Conservation (phyloP, 306 rosid species). For the Casuarina glauca region DNA sequence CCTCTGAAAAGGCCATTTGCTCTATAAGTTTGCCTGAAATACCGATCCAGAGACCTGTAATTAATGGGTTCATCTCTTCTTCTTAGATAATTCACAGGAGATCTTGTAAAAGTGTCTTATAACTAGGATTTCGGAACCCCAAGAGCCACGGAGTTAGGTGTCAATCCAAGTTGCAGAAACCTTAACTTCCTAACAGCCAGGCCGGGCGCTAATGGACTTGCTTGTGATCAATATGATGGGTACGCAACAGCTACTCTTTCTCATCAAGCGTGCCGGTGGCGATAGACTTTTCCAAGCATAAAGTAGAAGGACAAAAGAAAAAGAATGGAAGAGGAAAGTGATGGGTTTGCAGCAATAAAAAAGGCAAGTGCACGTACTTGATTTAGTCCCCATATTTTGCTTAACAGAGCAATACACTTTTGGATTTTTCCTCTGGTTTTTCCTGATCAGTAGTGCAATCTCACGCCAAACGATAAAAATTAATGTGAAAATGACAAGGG, state of each 20-base stretch:
- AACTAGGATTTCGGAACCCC: too few species aligned
- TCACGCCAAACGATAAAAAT: neutral
- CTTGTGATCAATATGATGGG: neutral
- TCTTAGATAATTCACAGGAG: too few species aligned
- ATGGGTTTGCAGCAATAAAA: neutral
- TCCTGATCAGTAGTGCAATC: neutral
- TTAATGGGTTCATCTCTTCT: too few species aligned
- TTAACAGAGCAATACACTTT: neutral
- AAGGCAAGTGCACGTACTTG: neutral
- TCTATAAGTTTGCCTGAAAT: neutral
- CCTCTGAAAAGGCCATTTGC: neutral
- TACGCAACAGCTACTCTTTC: neutral
- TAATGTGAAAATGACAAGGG: slow-evolving; percentile 34
- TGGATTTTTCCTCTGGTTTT: slow-evolving; percentile 3
- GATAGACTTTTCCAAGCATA: neutral
- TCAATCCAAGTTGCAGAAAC: too few species aligned
- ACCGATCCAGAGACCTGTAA: too few species aligned
- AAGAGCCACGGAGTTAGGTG: too few species aligned
- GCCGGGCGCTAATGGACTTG: neutral
- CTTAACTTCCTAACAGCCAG: neutral
- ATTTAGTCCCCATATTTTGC: slow-evolving; percentile 2
- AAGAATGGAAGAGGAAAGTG: neutral
- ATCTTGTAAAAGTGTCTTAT: too few species aligned
- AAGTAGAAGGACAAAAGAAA: slow-evolving; percentile 8
- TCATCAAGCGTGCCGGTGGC: slow-evolving; percentile 1